phyloP scores from a whole-genome alignment of 345 rosid species.

The Hibiscus trionum region DNA sequence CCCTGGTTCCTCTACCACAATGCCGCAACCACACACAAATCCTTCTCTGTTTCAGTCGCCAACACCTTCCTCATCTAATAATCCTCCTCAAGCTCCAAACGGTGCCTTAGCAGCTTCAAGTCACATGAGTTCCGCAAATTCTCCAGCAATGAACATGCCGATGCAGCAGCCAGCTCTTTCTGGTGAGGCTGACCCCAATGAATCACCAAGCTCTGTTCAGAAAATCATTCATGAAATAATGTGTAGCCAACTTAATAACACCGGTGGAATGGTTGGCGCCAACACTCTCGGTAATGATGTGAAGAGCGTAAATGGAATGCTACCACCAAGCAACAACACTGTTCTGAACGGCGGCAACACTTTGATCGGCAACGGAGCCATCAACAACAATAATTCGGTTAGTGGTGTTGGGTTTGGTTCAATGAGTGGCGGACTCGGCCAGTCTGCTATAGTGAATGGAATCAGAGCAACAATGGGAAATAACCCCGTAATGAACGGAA shows the following conservation, averaged over 20 bases:
- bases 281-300: conserved; percentile 51
- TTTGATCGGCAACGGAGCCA: conserved; percentile 45
- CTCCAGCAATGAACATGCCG: conserved; percentile 50
- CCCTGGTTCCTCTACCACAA: conserved; percentile 68
- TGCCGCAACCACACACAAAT: conserved; percentile 58
- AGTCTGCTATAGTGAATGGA: conserved; percentile 52
- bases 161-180: conserved; percentile 56
- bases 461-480: conserved; percentile 54
- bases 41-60: conserved; percentile 72
- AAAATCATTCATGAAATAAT: conserved; percentile 72
- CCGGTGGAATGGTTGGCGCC: conserved; percentile 46
- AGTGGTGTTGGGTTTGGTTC: conserved; percentile 27
- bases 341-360: conserved; percentile 39
- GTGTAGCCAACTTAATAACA: conserved; percentile 51
- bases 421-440: conserved; percentile 35
- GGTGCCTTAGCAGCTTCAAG: conserved; percentile 40
- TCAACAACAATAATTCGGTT: conserved; percentile 32
- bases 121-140: conserved; percentile 52
- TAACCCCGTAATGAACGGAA: conserved; percentile 60
- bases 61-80: conserved; percentile 48
- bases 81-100: conserved; percentile 44
- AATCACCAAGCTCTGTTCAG: conserved; percentile 75
- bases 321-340: conserved; percentile 37
- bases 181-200: conserved; percentile 50
- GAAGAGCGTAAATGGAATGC: conserved; percentile 44